Conservation (phyloP, 352 stramenopile species). For the Phytophthora parvispora region DNA sequence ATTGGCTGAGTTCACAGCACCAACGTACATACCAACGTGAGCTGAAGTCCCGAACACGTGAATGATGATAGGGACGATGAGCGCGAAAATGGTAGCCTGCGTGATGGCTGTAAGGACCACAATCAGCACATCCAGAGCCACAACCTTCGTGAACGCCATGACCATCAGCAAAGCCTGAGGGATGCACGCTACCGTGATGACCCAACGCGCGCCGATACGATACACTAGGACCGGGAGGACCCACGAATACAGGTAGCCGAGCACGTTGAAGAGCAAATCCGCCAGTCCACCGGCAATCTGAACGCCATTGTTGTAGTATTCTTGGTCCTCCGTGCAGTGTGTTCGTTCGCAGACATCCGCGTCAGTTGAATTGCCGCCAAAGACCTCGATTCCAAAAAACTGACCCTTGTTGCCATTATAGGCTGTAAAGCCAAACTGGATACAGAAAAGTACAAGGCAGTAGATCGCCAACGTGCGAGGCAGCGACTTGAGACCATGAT, state of each 20-base stretch:
- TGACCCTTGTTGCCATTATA: slow-evolving; percentile 78
- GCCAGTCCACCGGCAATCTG: slow-evolving; percentile 56
- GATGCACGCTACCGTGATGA: slow-evolving; percentile 52
- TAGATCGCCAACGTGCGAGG: slow-evolving; percentile 53
- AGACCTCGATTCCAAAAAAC: slow-evolving; percentile 73
- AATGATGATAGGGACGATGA: slow-evolving; percentile 79
- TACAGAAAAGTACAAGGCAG: slow-evolving; percentile 60
- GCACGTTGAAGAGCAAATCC: slow-evolving; percentile 65
- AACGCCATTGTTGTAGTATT: slow-evolving; percentile 64
- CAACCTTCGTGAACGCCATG: slow-evolving; percentile 60
- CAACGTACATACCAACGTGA: slow-evolving; percentile 77
- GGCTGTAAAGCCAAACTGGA: slow-evolving; percentile 68
- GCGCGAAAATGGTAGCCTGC: slow-evolving; percentile 67
- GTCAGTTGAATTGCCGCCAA: slow-evolving; percentile 49
- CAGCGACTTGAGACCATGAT: slow-evolving; percentile 53
- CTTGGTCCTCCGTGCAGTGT: slow-evolving; percentile 43
- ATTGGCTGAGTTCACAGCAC: slow-evolving; percentile 80
- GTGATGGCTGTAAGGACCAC: slow-evolving; percentile 59
- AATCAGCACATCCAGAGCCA: slow-evolving; percentile 55
- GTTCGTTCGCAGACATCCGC: slow-evolving; percentile 49
- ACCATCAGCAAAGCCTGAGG: slow-evolving; percentile 61
- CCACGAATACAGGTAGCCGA: slow-evolving; percentile 64
- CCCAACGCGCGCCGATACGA: slow-evolving; percentile 49
- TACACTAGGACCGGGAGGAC: slow-evolving; percentile 55
- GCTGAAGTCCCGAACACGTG: slow-evolving; percentile 65